Base-by-base conservation (phyloP, 306 rosid species). In the Dicorynia guianensis region DNA sequence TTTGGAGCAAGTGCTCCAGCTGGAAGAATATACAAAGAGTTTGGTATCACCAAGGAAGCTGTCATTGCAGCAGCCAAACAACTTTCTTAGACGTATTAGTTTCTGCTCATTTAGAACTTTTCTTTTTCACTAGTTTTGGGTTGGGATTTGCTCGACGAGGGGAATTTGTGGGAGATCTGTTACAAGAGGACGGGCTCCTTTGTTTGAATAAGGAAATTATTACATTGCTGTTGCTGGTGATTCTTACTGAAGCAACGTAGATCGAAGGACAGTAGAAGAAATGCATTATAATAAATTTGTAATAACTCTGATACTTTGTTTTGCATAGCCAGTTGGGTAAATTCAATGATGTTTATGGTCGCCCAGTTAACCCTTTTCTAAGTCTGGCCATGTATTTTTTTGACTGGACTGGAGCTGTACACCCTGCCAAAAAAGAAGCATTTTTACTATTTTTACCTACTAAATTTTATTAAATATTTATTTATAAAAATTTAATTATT, bases 1-100 rank as follows among this genome's bases (percentile, higher is more conserved):
- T 96, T 92, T 12, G 99, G 99, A 3, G 99, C 99, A 7, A 96
- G 99, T 88, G 98, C 99, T 33, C 99, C 99, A 0, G 99, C 99
- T 0, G 93, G 96, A 71, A 92, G 2, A 72, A 80, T 96, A 76
- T 96, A 96, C 96, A 85, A 96, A 89, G 98, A 86, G 81, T 92
- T 79, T 5, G 99, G 99, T 19, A 68, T 96, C 72, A 92, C 99
- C 1, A 89, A 82, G 13, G 99, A 96, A 74, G 98, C 99, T 71
- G 99, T 96, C 56, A 62, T 96, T 84, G 97, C 96, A 8, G 99
- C 97, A 67, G 99, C 96, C 7, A 88, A 89, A 77, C 63, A 79
- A 85, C 75, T 92, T 69, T 50, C 57, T 36, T 89, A 83, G 73
- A 56, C 38, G 10, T 46, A n/a, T 30, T 60, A 76, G 70, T 71